Evolutionary conservation across 2,329 filamentous ascomycete genomes (phyloP).

Genomic region (Tolypocladium sp.): DNA sequence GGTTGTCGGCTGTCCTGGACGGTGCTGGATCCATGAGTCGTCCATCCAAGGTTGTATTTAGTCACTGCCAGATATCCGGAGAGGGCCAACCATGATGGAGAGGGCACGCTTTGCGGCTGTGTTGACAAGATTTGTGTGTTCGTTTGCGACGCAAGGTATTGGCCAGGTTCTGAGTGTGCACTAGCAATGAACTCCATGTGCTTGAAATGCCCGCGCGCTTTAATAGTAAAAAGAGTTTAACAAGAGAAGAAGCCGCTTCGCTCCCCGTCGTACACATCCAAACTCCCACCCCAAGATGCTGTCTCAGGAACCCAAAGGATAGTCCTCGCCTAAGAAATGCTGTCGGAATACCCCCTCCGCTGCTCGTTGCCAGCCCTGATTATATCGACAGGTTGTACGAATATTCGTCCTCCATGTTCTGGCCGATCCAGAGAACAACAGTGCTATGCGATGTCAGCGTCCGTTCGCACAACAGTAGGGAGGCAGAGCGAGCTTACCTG

Average conservation of each 20-base stretch:
- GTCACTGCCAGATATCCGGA: background rate
- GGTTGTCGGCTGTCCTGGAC: too few species aligned
- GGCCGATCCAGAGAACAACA: slow-evolving; percentile 58
- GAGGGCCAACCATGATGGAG: background rate
- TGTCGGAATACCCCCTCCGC: background rate
- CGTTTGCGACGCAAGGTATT: background rate
- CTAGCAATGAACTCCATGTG: background rate
- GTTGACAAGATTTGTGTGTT: background rate
- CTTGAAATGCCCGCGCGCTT: background rate
- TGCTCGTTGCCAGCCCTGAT: background rate
- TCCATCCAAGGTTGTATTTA: too few species aligned
- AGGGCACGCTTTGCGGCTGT: background rate
- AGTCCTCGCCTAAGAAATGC: background rate
- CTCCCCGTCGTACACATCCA: background rate
- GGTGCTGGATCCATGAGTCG: too few species aligned
- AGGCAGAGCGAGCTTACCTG: slow-evolving; percentile 30
- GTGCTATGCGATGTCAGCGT: slow-evolving; percentile 31
- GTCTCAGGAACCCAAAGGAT: background rate
- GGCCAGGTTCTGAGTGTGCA: background rate
- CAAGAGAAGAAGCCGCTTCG: background rate
- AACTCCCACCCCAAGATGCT: background rate
- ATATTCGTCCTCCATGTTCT: slow-evolving; percentile 67
- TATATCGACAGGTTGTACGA: slow-evolving; percentile 54
- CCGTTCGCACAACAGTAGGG: background rate
- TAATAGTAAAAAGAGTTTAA: background rate